Evolutionary conservation across 2,329 filamentous ascomycete genomes (phyloP).

Genomic region (Aureobasidium zeae): DNA sequence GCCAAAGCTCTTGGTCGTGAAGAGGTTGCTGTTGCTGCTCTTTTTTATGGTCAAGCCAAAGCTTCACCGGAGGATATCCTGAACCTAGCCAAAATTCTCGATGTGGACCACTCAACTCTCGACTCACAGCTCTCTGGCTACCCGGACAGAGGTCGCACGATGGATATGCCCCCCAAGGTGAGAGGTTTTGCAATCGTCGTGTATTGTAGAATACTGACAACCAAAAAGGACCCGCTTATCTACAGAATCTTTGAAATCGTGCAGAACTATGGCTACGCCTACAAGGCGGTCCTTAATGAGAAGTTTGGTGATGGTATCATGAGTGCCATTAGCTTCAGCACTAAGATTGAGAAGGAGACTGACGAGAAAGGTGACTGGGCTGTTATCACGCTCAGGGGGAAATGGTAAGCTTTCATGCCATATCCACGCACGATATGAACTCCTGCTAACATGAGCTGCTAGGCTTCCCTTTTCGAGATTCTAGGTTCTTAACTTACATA

Average conservation of each 20-base stretch:
- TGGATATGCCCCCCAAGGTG: conserved; percentile 75
- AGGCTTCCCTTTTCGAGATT: conserved; percentile 44
- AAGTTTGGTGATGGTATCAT: conserved; percentile 78
- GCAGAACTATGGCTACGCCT: conserved; percentile 93
- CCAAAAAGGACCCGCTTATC: conserved; percentile 81
- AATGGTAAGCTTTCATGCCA: conserved; percentile 53
- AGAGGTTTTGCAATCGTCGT: too few species aligned
- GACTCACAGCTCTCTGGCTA: conserved; percentile 58
- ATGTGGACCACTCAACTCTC: conserved; percentile 49
- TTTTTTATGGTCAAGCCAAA: conserved; percentile 83
- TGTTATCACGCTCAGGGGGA: conserved; percentile 71
- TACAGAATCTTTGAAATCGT: conserved; percentile 91
- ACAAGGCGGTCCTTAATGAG: conserved; percentile 91
- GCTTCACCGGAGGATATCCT: conserved; percentile 61
- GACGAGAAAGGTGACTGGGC: conserved; percentile 80
- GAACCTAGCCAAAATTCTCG: conserved; percentile 57
- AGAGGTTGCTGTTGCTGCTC: conserved; percentile 74
- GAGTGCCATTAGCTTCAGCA: conserved; percentile 87
- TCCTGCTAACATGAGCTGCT: not conserved
- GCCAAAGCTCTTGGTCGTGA: conserved; percentile 63
- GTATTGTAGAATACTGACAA: too few species aligned
- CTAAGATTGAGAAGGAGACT: conserved; percentile 86
- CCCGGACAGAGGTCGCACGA: conserved; percentile 68
- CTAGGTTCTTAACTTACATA: conserved; percentile 25
- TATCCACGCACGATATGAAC: too few species aligned